Conservation (phyloP, 2,329 filamentous ascomycete species). For the Calonectria naviculata region DNA sequence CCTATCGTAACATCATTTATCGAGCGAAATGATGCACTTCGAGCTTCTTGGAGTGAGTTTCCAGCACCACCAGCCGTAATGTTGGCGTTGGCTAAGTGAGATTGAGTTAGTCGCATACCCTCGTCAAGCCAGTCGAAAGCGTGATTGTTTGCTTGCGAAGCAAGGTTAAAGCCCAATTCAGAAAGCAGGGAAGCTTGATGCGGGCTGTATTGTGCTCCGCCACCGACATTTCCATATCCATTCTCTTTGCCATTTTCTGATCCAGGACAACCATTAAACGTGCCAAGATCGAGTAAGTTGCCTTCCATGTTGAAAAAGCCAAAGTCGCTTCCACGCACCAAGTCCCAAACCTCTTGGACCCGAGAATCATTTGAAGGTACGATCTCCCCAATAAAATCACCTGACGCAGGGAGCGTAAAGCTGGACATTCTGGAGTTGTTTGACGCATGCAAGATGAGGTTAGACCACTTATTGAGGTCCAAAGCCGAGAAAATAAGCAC, state of each 20-base stretch:
- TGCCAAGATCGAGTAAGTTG: neutral
- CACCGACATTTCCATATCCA: neutral
- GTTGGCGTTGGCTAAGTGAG: neutral
- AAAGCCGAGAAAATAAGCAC: too few relatives aligned
- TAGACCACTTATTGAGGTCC: too few relatives aligned
- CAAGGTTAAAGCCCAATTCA: neutral
- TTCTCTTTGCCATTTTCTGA: neutral
- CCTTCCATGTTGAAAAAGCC: neutral
- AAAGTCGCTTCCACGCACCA: neutral
- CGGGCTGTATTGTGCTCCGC: neutral
- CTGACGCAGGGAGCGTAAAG: neutral
- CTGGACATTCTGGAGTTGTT: neutral
- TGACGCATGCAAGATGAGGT: neutral
- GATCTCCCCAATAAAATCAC: neutral
- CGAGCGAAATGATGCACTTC: neutral
- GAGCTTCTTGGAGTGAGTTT: neutral
- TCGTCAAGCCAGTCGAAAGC: neutral
- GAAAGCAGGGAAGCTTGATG: neutral
- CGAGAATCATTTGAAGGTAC: neutral
- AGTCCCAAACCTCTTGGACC: neutral
- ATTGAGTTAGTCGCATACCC: neutral
- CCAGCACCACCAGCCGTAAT: neutral
- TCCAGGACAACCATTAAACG: neutral
- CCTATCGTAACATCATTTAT: neutral
- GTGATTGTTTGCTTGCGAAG: neutral